phyloP scores from a whole-genome alignment of 2,329 filamentous ascomycete species.

The Calonectria leucothoes region DNA sequence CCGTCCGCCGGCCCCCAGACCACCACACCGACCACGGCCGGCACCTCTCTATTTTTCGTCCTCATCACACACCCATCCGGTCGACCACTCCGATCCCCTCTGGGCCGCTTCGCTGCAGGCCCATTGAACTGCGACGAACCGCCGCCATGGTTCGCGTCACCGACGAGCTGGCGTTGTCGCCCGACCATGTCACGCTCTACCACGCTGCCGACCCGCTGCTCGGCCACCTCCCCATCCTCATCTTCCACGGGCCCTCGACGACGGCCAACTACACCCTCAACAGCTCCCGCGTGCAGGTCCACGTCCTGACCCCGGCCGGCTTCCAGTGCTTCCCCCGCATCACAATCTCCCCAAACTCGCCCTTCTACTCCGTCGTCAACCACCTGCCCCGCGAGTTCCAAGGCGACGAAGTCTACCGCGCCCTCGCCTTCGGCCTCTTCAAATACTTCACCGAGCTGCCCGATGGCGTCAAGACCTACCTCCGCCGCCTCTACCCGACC shows the following conservation, averaged over 20 bases:
- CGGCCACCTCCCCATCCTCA: conserved; percentile 82
- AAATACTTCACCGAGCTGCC: conserved; percentile 95
- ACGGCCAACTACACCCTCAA: conserved; percentile 88
- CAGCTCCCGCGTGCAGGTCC: conserved; percentile 93
- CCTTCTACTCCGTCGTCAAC: conserved; percentile 90
- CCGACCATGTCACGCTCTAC: conserved; percentile 88
- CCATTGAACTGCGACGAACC: conserved; percentile 50
- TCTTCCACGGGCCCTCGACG: conserved; percentile 93
- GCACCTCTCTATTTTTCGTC: background rate
- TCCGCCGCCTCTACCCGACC: conserved; percentile 70
- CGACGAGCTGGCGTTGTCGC: conserved; percentile 81
- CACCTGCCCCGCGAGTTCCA: conserved; percentile 93
- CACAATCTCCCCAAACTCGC: conserved; percentile 91
- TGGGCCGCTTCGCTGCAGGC: conserved; percentile 31
- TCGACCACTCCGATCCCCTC: conserved; percentile 25
- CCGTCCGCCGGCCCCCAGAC: conserved; percentile 10
- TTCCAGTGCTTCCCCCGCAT: conserved; percentile 91
- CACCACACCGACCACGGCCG: conserved; percentile 10
- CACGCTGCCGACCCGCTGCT: conserved; percentile 88
- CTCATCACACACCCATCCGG: conserved; percentile 21
- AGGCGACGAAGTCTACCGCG: conserved; percentile 92
- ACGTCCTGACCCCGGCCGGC: conserved; percentile 90
- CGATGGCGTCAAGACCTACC: conserved; percentile 76
- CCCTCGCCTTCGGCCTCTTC: conserved; percentile 89
- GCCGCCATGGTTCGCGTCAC: conserved; percentile 84